Percentiles rank a stretch among this genome's conserved stretches.
Conservation (phyloP, 208 protist species). For the Leishmania martiniquensis region DNA sequence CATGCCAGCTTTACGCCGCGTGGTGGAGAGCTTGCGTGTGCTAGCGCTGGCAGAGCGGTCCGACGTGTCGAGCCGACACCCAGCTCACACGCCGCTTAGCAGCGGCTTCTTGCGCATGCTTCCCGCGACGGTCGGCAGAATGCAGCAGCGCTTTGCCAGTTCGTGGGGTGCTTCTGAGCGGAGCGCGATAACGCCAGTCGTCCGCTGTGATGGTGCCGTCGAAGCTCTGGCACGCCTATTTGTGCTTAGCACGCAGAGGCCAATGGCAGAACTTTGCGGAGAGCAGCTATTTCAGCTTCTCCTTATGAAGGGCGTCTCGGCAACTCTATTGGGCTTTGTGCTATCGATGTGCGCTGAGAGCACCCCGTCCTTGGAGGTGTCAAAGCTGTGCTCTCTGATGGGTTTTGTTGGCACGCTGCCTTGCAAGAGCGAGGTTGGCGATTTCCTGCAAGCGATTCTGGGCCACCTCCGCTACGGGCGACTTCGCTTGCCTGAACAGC, state of each 20-base stretch:
- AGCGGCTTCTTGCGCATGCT: constrained; percentile 32
- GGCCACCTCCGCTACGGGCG: constrained; percentile 15
- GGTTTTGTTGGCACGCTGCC: constrained; percentile 26
- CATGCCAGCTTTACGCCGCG: constrained; percentile 20
- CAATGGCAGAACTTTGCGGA: constrained; percentile 38
- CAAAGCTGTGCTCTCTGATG: constrained; percentile 36
- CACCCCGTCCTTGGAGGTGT: constrained; percentile 28
- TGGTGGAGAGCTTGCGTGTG: constrained; percentile 27
- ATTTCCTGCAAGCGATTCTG: constrained; percentile 31
- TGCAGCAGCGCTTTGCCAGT: constrained; percentile 29
- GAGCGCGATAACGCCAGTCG: constrained; percentile 3
- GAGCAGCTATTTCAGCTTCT: constrained; percentile 51
- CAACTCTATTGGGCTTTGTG: constrained; percentile 35
- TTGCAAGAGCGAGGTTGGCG: constrained; percentile 21
- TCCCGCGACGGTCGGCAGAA: constrained; percentile 28
- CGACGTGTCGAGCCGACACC: constrained; percentile 5
- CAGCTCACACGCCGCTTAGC: constrained; percentile 7
- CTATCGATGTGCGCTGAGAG: constrained; percentile 51
- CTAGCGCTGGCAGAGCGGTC: constrained; percentile 32
- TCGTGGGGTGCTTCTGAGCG: constrained; percentile 20
- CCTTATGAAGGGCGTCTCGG: constrained; percentile 20
- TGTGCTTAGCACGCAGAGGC: constrained; percentile 37
- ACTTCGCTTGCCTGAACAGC: constrained; percentile 22
- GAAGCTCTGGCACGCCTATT: constrained; percentile 46
- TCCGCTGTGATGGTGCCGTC: constrained; percentile 28